Conservation (phyloP, 2,329 filamentous ascomycete species). For the Gaeumannomyces tritici region DNA sequence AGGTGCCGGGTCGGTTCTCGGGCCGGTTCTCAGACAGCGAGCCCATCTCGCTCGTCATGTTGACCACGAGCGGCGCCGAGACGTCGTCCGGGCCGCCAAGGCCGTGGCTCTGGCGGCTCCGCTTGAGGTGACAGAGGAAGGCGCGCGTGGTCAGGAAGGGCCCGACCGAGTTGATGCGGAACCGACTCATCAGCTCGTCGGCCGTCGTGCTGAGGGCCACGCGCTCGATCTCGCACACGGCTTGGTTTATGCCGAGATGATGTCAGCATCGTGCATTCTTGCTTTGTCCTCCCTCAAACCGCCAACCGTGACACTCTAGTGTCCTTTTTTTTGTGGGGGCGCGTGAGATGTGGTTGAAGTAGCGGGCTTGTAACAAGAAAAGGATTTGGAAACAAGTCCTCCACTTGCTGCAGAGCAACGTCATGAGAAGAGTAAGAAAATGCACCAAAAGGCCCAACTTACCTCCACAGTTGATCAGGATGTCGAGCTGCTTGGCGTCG, state of each 20-base stretch:
- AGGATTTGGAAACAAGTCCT: background rate
- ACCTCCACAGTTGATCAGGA: slow-evolving; percentile 6
- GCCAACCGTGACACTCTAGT: background rate
- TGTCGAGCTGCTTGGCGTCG: slow-evolving; percentile 1
- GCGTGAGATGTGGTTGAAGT: background rate
- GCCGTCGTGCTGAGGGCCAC: slow-evolving; percentile 1
- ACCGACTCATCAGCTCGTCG: slow-evolving; percentile 3
- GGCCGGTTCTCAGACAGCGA: slow-evolving; percentile 4
- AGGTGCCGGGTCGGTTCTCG: slow-evolving; percentile 1
- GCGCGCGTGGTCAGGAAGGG: slow-evolving; percentile 5
- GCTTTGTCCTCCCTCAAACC: background rate
- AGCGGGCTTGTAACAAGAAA: background rate
- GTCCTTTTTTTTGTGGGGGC: background rate
- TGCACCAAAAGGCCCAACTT: background rate
- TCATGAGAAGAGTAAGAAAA: background rate
- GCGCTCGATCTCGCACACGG: slow-evolving; percentile 4
- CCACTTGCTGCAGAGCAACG: background rate
- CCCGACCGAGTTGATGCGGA: slow-evolving; percentile 3
- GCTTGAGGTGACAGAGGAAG: slow-evolving; percentile 4
- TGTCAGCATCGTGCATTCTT: background rate
- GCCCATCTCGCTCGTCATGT: slow-evolving; percentile 4
- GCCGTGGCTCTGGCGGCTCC: background rate
- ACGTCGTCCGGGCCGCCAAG: background rate
- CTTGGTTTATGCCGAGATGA: background rate
- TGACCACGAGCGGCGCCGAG: slow-evolving; percentile 1